These are phyloP conservation scores for Chlorella sp. DNA, from an alignment of 139 green algal genomes.

Conservation along the genomic window DNA sequence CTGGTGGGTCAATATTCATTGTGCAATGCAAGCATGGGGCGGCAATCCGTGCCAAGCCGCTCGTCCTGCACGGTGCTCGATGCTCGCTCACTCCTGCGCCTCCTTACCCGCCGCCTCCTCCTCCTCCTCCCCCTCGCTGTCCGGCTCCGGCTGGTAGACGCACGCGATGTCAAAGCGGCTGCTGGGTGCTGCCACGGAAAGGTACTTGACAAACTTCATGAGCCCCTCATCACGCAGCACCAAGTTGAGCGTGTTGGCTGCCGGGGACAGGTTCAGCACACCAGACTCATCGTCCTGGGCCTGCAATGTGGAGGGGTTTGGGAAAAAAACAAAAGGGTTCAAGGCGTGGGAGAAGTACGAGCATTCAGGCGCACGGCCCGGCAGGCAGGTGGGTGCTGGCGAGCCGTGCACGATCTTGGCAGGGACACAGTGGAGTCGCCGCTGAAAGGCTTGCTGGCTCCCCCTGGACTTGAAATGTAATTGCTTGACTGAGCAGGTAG, in stretches of 20 bases:
- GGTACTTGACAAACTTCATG: conserved; percentile 91
- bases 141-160: conserved; percentile 44
- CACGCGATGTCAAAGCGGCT: conserved; percentile 56
- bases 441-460: no score
- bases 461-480: no score
- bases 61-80: neutral
- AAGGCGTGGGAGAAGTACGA: neutral
- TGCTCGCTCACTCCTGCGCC: neutral
- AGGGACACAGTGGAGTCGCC: no score
- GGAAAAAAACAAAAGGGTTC: no score
- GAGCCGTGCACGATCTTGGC: no score
- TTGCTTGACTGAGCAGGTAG: no score
- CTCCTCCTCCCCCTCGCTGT: conserved; percentile 41
- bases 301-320: neutral
- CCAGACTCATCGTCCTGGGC: conserved; percentile 71
- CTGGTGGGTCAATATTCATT: no score
- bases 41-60: neutral
- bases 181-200: conserved; percentile 46
- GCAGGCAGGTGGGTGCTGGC: neutral
- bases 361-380: no score
- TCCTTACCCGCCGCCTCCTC: neutral
- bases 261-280: conserved; percentile 82
- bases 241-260: conserved; percentile 84
- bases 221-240: conserved; percentile 83
- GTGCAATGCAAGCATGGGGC: neutral